These are phyloP conservation scores for Bacterosira constricta DNA, from an alignment of 108 stramenopile genomes.

Conservation along the genomic window DNA sequence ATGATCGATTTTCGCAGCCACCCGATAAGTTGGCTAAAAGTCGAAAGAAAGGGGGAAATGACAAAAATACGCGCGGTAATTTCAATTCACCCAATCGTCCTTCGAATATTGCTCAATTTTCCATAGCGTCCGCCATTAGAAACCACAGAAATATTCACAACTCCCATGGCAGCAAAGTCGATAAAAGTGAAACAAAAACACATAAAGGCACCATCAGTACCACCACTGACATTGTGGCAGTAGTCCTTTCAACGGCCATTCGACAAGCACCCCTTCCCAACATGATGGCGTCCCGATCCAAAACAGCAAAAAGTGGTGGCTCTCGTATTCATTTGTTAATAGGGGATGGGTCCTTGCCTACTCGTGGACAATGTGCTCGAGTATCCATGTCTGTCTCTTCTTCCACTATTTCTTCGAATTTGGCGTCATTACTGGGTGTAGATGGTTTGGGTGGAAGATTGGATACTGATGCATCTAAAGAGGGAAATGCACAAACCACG, in stretches of 20 bases:
- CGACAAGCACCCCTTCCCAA: background rate
- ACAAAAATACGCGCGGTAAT: background rate
- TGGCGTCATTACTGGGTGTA: conserved; percentile 1
- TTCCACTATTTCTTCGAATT: background rate
- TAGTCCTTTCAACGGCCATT: conserved; percentile 18
- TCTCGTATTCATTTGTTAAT: conserved; percentile 19
- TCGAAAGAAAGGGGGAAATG: background rate
- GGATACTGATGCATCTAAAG: background rate
- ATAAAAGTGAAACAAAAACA: too few relatives aligned
- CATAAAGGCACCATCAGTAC: too few relatives aligned
- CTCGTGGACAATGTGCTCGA: conserved; percentile 32
- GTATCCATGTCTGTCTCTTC: conserved; percentile 5
- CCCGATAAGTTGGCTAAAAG: background rate
- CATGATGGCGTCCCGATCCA: background rate
- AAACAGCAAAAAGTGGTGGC: background rate
- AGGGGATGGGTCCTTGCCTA: conserved; percentile 30
- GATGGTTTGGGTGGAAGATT: background rate
- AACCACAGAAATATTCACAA: background rate
- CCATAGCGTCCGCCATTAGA: conserved; percentile 1
- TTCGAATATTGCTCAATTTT: background rate
- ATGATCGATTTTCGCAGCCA: conserved; percentile 36
- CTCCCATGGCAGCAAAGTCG: background rate
- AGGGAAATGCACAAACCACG: background rate
- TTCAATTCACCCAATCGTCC: background rate
- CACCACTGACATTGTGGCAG: conserved; percentile 29